A percentile compares a stretch with the other conserved stretches of the same genome.
Conservation (phyloP, 345 rosid genomes). For the Abelmoschus esculentus region DNA sequence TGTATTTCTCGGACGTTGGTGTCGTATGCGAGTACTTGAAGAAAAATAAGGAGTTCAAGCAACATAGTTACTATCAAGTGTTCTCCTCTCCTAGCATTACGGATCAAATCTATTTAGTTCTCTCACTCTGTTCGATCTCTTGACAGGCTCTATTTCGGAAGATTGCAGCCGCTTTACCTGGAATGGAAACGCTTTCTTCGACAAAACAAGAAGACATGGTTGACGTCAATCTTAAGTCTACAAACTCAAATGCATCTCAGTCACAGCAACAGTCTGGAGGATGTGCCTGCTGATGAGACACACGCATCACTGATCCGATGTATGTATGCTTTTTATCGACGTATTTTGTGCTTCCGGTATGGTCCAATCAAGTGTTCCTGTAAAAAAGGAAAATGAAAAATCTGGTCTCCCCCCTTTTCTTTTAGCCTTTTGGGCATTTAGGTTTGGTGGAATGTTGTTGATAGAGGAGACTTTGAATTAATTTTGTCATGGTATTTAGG, state of each 20-base stretch:
- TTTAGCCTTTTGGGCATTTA: conserved; percentile 17
- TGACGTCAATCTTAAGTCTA: conserved; percentile 79
- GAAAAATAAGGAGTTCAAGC: not conserved
- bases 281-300: conserved; percentile 51
- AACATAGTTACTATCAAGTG: not conserved
- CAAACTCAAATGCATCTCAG: conserved; percentile 52
- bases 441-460: conserved; percentile 5
- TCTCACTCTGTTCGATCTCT: conserved; percentile 2
- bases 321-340: not conserved
- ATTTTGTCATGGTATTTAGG: conserved; percentile 16
- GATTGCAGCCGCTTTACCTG: conserved; percentile 88
- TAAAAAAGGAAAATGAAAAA: conserved; percentile 15
- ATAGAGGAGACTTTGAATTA: not conserved
- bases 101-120: not conserved
- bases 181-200: conserved; percentile 88
- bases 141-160: conserved; percentile 73
- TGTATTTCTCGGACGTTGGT: not conserved
- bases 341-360: not conserved
- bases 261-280: conserved; percentile 72
- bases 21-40: not conserved
- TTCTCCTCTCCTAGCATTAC: not conserved
- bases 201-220: conserved; percentile 93
- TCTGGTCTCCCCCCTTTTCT: conserved; percentile 13
- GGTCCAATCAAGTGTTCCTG: conserved; percentile 9
- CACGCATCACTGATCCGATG: not conserved